Evolutionary conservation across 768 basidiomycete genomes (phyloP).

Genomic region (Tricholoma saponaceum): DNA sequence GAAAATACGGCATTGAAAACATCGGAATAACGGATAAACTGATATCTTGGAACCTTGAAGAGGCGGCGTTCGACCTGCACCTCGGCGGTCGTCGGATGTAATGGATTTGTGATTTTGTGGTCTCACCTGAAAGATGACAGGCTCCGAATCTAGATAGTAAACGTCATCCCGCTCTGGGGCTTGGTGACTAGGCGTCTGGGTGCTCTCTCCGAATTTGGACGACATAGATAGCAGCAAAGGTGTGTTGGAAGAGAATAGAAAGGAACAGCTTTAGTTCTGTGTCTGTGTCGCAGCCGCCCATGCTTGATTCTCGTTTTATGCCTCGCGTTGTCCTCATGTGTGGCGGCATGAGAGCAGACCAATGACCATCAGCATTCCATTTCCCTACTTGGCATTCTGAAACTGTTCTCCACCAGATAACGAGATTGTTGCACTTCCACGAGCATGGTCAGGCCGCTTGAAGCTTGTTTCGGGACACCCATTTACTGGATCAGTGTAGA

Average conservation of each 20-base stretch:
- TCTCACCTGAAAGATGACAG: conserved; percentile 9
- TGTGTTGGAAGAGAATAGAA: neutral
- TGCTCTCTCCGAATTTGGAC: neutral
- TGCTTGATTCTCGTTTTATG: neutral
- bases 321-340: neutral
- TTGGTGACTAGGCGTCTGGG: neutral
- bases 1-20: conserved; percentile 14
- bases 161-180: conserved; percentile 6
- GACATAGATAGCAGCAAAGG: neutral
- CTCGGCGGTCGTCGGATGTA: neutral
- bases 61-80: conserved; percentile 15
- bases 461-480: too few relatives aligned
- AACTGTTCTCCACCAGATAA: too few relatives aligned
- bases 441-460: too few relatives aligned
- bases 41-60: conserved; percentile 12
- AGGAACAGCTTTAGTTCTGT: neutral
- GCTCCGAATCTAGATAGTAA: conserved; percentile 6
- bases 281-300: neutral
- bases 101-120: neutral
- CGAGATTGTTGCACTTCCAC: too few relatives aligned
- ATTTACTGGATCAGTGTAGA: too few relatives aligned
- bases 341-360: neutral
- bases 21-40: conserved; percentile 7
- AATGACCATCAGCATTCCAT: neutral
- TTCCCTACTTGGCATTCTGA: too few relatives aligned